Conservation (phyloP, 139 green algal genomes). For the Tetradesmus obliquus region DNA sequence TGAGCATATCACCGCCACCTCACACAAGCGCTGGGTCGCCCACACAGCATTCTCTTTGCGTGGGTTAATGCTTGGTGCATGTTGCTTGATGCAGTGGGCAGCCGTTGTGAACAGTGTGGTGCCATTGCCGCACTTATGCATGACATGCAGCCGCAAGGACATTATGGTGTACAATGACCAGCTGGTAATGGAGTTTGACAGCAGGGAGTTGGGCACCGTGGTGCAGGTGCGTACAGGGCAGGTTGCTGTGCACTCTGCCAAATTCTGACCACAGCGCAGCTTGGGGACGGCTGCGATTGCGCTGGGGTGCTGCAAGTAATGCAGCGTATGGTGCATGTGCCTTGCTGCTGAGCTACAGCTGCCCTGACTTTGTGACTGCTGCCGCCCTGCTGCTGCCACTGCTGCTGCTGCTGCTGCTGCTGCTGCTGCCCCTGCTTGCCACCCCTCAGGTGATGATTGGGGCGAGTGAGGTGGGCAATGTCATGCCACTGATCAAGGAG, state of each 20-base stretch:
- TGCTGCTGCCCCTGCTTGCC: background rate
- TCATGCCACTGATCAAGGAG: conserved; percentile 39
- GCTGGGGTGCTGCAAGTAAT: no score
- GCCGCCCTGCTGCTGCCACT: background rate
- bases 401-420: background rate
- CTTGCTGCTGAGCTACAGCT: background rate
- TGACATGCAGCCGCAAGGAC: conserved; percentile 33
- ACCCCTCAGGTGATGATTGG: conserved; percentile 48
- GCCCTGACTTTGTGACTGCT: background rate
- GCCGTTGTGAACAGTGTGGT: no score
- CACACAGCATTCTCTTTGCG: no score
- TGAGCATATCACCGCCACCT: no score
- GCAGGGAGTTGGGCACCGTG: conserved; percentile 46
- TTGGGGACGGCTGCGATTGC: no score
- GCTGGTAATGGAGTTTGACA: conserved; percentile 52
- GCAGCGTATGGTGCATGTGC: no score
- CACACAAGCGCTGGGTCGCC: no score
- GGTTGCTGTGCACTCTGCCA: no score
- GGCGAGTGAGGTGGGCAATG: conserved; percentile 50
- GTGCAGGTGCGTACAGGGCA: background rate
- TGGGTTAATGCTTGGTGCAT: no score
- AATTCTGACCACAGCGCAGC: no score
- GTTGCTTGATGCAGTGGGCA: no score
- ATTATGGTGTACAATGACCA: conserved; percentile 51
- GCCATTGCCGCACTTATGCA: no score